A percentile compares a stretch with the other conserved stretches of the same genome.
Conservation (phyloP, 495 filamentous ascomycete genomes). For the Amphirosellinia nigrospora region DNA sequence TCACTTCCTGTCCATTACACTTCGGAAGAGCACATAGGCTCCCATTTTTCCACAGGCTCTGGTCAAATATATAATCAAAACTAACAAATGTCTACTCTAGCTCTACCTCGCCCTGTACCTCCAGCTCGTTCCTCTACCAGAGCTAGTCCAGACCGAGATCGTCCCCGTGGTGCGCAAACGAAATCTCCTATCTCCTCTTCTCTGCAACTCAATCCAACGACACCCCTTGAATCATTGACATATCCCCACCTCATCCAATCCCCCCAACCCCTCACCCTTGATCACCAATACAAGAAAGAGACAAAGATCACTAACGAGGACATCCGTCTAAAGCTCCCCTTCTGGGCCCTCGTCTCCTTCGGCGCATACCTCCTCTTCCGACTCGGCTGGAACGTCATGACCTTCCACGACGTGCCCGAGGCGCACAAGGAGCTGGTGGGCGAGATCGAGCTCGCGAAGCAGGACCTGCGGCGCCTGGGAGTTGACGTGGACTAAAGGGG, state of each 20-base stretch:
- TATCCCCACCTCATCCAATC: not conserved
- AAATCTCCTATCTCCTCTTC: not conserved
- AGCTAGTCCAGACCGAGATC: slow-evolving; percentile 71
- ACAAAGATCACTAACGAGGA: not conserved
- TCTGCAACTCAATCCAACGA: not conserved
- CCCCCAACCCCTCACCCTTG: not conserved
- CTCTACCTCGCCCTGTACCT: slow-evolving; percentile 88
- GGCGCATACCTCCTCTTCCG: slow-evolving; percentile 92
- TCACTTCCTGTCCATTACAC: not conserved
- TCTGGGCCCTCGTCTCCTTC: slow-evolving; percentile 90
- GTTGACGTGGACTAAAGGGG: slow-evolving; percentile 69
- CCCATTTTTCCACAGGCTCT: not conserved
- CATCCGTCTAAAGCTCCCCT: slow-evolving; percentile 69
- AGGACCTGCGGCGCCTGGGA: slow-evolving; percentile 69
- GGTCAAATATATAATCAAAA: not conserved
- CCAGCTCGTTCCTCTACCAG: slow-evolving; percentile 82
- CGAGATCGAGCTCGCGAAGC: slow-evolving; percentile 74
- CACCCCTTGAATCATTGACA: no score
- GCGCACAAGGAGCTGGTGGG: slow-evolving; percentile 89
- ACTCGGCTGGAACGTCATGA: slow-evolving; percentile 88
- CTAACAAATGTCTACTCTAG: slow-evolving; percentile 48
- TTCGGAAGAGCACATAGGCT: not conserved
- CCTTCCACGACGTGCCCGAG: slow-evolving; percentile 94
- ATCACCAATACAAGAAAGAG: not conserved
- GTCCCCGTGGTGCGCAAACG: slow-evolving; percentile 66